These are phyloP conservation scores for Rhodotorula mucilaginosa DNA, from an alignment of 1,284 basidiomycete genomes.

Conservation along the genomic window DNA sequence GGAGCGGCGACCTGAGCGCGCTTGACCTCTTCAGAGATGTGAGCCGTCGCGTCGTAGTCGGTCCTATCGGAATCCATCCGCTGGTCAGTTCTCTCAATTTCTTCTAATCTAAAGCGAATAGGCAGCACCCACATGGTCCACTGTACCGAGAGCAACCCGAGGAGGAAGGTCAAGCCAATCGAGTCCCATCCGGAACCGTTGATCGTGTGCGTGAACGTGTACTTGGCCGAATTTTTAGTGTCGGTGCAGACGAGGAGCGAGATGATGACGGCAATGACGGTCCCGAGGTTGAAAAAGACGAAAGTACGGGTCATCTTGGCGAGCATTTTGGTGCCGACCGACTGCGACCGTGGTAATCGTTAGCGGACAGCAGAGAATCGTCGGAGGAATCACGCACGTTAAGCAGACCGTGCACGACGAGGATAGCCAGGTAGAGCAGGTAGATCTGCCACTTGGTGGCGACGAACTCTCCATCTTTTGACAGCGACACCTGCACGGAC, in stretches of 20 bases:
- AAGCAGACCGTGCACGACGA: constrained; percentile 57
- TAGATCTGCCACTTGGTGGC: constrained; percentile 64
- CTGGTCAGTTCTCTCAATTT: background rate
- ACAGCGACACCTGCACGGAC: constrained; percentile 39
- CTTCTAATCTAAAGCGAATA: constrained; percentile 30
- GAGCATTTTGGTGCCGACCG: constrained; percentile 73
- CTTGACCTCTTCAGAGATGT: constrained; percentile 88
- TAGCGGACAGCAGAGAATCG: background rate
- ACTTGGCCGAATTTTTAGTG: constrained; percentile 72
- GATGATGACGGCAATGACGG: constrained; percentile 66
- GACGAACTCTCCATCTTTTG: constrained; percentile 57
- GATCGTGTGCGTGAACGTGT: constrained; percentile 71
- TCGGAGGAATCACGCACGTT: constrained; percentile 53
- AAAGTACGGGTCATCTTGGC: constrained; percentile 75
- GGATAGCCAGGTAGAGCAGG: constrained; percentile 68
- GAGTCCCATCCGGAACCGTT: constrained; percentile 79
- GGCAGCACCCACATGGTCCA: constrained; percentile 48
- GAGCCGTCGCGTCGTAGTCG: constrained; percentile 61
- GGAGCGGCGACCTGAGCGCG: constrained; percentile 76
- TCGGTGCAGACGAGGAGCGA: constrained; percentile 73
- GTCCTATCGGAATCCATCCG: background rate
- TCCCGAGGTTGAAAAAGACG: constrained; percentile 81
- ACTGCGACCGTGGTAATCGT: constrained; percentile 51
- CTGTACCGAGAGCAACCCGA: constrained; percentile 84
- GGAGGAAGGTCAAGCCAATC: constrained; percentile 76